Percentiles rank a stretch among this genome's conserved stretches.
These are phyloP conservation scores for Tilletia indica DNA, from an alignment of 1,284 basidiomycete species.

Conservation along the genomic window DNA sequence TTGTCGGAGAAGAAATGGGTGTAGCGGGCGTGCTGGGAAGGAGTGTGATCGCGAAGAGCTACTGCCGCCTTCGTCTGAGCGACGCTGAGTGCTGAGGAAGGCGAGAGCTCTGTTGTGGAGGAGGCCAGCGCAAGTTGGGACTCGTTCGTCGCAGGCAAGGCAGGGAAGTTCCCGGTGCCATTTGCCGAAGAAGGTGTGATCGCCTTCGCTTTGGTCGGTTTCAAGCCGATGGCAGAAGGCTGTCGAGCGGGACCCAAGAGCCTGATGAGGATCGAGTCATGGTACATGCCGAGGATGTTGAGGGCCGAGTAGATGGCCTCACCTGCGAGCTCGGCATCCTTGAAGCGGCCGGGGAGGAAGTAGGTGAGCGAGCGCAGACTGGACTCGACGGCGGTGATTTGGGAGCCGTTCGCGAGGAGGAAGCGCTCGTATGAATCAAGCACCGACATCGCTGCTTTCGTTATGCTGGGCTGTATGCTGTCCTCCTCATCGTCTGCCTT, in stretches of 20 bases:
- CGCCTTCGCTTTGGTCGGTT: background rate
- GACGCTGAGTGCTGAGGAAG: conserved; percentile 8
- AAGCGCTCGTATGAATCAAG: conserved; percentile 51
- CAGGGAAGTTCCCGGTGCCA: conserved; percentile 17
- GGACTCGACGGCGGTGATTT: conserved; percentile 77
- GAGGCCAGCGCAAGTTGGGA: background rate
- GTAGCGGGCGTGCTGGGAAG: conserved; percentile 57
- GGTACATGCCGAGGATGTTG: conserved; percentile 58
- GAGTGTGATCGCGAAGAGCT: conserved; percentile 29
- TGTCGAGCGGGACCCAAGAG: conserved; percentile 29
- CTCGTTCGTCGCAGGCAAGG: background rate
- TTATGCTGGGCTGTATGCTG: no score
- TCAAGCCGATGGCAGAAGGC: background rate
- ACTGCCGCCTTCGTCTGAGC: background rate
- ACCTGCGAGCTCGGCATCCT: conserved; percentile 77
- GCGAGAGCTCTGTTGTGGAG: conserved; percentile 4
- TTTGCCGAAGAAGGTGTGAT: background rate
- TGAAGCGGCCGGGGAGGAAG: conserved; percentile 91
- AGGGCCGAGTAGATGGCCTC: conserved; percentile 50
- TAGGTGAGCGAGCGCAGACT: conserved; percentile 84
- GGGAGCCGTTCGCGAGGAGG: conserved; percentile 49
- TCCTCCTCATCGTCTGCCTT: no score
- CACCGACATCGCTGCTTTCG: conserved; percentile 30
- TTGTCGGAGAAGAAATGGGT: conserved; percentile 53
- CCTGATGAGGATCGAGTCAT: conserved; percentile 57